A percentile compares a stretch with the other conserved stretches of the same genome.
phyloP scores from a whole-genome alignment of 2,329 filamentous ascomycete genomes.

The Colletotrichum tropicicola region DNA sequence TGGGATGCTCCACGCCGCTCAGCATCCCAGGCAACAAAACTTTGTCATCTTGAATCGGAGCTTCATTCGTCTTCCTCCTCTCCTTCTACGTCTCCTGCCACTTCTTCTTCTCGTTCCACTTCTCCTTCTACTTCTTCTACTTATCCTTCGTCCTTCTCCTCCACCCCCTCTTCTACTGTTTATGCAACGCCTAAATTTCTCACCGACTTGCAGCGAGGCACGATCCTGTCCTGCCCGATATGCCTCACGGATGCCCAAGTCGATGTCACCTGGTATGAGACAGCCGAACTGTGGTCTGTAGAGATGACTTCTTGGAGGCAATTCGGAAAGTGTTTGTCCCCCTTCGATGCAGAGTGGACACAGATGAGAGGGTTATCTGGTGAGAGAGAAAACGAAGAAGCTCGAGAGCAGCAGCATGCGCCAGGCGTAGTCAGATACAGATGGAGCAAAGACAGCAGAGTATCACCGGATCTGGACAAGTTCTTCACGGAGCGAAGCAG shows the following conservation, averaged over 20 bases:
- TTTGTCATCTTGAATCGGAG: too few relatives aligned
- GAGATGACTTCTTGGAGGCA: conserved; percentile 16
- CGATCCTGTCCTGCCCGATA: conserved; percentile 16
- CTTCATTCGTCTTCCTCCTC: too few relatives aligned
- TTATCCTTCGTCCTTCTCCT: too few relatives aligned
- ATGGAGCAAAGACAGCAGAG: conserved; percentile 1
- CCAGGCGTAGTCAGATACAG: conserved; percentile 6
- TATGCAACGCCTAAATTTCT: neutral
- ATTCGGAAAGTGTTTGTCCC: conserved; percentile 25
- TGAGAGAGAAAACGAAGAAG: neutral
- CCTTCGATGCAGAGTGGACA: conserved; percentile 21
- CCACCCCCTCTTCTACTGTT: neutral
- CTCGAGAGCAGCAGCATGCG: neutral
- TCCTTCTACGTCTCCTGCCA: neutral
- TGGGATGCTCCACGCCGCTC: neutral
- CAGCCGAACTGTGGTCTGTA: conserved; percentile 15
- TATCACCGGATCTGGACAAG: conserved; percentile 21
- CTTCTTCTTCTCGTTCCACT: neutral
- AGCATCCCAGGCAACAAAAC: too few relatives aligned
- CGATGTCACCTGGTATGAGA: neutral
- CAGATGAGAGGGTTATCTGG: too few relatives aligned
- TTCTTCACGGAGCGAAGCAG: conserved; percentile 8
- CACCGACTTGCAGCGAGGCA: neutral
- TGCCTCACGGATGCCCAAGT: conserved; percentile 27
- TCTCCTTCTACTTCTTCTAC: neutral